Conservation (phyloP, 106 monocot genomes). For the Dendrobium catenatum region DNA sequence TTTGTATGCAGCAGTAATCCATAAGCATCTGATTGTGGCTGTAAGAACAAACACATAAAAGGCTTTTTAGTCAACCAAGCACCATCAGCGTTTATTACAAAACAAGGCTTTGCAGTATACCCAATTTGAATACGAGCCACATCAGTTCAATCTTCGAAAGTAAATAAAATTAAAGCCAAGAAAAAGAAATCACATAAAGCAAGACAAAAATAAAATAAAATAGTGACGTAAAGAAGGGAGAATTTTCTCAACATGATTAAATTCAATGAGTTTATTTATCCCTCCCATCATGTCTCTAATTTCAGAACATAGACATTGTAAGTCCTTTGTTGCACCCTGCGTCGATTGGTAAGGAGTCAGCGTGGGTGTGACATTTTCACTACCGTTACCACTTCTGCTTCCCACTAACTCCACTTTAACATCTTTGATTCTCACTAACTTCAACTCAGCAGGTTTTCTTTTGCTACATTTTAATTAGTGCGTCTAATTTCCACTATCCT, state of each 20-base stretch:
- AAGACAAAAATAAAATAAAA: neutral
- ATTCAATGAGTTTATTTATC: neutral
- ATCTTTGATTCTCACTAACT: no score
- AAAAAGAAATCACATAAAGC: neutral
- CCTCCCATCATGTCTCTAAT: neutral
- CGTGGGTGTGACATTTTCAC: no score
- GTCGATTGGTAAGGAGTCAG: no score
- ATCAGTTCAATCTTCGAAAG: neutral
- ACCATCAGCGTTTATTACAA: neutral
- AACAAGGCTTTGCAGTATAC: neutral
- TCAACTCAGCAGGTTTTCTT: no score
- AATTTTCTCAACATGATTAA: neutral
- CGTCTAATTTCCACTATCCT: no score
- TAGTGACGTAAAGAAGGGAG: neutral
- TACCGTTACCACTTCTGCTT: no score
- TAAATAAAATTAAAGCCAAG: neutral
- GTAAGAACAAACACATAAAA: constrained; percentile 19
- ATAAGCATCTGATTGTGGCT: constrained; percentile 92
- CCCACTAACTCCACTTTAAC: no score
- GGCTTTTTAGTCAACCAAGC: neutral
- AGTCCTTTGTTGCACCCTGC: neutral
- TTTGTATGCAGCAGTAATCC: constrained; percentile 92
- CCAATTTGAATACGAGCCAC: neutral
- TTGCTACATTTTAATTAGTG: no score
- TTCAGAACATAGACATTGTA: neutral